A percentile compares a stretch with the other conserved stretches of the same genome.
Conservation (phyloP, 176 grass and related monocot genomes). For the Lolium perenne region DNA sequence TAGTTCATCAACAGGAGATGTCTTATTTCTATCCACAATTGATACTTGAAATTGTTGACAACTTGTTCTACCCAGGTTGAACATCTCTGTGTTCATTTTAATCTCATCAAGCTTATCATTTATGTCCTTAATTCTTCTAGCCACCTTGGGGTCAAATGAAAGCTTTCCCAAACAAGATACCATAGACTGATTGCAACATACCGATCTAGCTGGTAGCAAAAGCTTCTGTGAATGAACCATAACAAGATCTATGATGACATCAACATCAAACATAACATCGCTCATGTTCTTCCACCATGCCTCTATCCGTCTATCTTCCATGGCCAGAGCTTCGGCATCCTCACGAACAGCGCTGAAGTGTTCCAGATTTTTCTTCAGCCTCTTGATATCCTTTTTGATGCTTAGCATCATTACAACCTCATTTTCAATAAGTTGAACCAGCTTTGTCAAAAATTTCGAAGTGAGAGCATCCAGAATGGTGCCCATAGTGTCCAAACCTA, state of each 20-base stretch:
- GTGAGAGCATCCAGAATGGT: constrained; percentile 24
- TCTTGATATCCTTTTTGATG: constrained; percentile 1
- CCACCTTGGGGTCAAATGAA: neutral
- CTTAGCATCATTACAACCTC: neutral
- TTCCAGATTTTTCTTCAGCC: constrained; percentile 18
- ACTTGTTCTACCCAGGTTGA: neutral
- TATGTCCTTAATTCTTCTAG: constrained; percentile 35
- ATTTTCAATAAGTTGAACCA: constrained; percentile 4
- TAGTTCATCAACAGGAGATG: constrained; percentile 29
- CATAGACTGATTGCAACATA: neutral
- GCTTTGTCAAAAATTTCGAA: neutral
- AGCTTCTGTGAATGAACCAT: constrained; percentile 4
- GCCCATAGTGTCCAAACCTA: neutral
- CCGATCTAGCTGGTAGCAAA: neutral
- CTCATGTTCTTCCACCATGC: constrained; percentile 39
- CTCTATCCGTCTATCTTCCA: neutral
- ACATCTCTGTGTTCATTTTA: neutral
- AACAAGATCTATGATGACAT: constrained; percentile 39
- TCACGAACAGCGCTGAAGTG: constrained; percentile 24
- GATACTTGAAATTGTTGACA: neutral
- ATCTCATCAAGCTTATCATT: constrained; percentile 32
- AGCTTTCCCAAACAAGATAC: constrained; percentile 12
- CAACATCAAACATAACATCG: constrained; percentile 37
- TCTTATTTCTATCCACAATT: neutral
- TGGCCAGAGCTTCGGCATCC: constrained; percentile 35